Base-by-base conservation (phyloP, 169 alveolate species). In the Plasmodium knowlesi region DNA sequence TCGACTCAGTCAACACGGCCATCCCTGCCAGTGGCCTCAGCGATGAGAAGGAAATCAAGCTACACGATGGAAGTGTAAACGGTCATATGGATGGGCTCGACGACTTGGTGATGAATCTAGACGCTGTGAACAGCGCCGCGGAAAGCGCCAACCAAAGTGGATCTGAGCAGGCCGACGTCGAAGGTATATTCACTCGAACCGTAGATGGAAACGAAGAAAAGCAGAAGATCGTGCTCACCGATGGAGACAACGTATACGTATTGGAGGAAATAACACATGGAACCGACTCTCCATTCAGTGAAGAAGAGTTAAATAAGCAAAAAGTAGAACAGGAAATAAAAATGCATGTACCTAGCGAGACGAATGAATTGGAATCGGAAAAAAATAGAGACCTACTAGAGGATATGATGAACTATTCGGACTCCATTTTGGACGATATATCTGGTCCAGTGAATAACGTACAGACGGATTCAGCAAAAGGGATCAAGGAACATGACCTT, bases 201-300 rank as follows among this genome's bases (percentile, higher is more conserved):
- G 10, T 72, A 0, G 84, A 84, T 30, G 79, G 76, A 10, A 32
- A 50, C 37, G 79, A 84, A 71, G 92, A 84, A n/a, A 71, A 84
- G 34, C 92, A 84, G 34, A 84, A 74, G 54, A 84, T 84, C 14
- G 32, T 84, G 12, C 37, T 84, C 6, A 84, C 92, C 2, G 92
- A 84, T 37, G 92, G 92, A 10, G 74, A 72, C 22, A 84, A 84
- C 76, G 92, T 84, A 3, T 84, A 84, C 54, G 92, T 84, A 16
- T 39, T 84, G 28, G 92, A 84, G 32, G 92, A 84, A 73, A 74
- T 84, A 0, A 72, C 54, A 1, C 92, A 84, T 22, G 76, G 34
- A 37, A 32, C 43, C 14, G 39, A 50, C n/a, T 32, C 54, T 10
- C 54, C 34, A 12, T 37, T 72, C 10, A 53, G 76, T 5, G 84